Evolutionary conservation across 495 filamentous ascomycete genomes (phyloP), one percentile per base, ranked within the genome.

Genomic region (Staphylotrichum longicolle): DNA sequence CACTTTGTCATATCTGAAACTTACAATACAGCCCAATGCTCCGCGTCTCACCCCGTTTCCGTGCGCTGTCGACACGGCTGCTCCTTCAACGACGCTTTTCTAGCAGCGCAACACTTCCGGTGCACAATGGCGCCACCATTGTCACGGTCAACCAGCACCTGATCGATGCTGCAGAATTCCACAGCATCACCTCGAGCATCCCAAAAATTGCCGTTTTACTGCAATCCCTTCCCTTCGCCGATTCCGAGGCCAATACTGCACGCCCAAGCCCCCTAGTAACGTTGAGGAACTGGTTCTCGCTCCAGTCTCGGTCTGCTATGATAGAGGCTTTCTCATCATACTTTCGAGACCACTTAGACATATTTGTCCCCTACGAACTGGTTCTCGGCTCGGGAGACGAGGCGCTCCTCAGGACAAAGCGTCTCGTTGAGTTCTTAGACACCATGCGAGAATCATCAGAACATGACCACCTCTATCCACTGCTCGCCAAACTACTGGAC

Each of bases 301-400:
- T 27, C 20, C 20, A 27, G 20, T 27, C 20, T 27, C 20, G 20
- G 20, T 27, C 20, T 27, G 20, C 20, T 1, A 27, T 27, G 20
- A 1, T 27, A 27, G 20, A 27, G 1, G 20, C 20, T 1, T 20
- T 55, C 9, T 41, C 50, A 4, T 15, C 33, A 3, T 41, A 40
- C 15, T 42, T 61, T 9, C 15, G 9, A 8, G n/a, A 35, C 10
- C 35, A 55, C 30, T 3, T 32, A 11, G 1, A n/a, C 11, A 20
- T n/a, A n/a, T 37, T 15, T 27, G 32, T 61, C 33, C 59, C 50
- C 6, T 61, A 61, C 20, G 59, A 61, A 40, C 41, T 61, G 4
- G 7, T 55, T 3, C 12, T 49, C 3, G 27, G 34, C 15, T 27
- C 27, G 6, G 14, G 10, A 5, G 34, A 40, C 20, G 20, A 27